Evolutionary conservation across 352 stramenopile genomes (phyloP), one percentile per base, ranked within the genome.

Genomic region (Pseudoperonospora humuli): DNA sequence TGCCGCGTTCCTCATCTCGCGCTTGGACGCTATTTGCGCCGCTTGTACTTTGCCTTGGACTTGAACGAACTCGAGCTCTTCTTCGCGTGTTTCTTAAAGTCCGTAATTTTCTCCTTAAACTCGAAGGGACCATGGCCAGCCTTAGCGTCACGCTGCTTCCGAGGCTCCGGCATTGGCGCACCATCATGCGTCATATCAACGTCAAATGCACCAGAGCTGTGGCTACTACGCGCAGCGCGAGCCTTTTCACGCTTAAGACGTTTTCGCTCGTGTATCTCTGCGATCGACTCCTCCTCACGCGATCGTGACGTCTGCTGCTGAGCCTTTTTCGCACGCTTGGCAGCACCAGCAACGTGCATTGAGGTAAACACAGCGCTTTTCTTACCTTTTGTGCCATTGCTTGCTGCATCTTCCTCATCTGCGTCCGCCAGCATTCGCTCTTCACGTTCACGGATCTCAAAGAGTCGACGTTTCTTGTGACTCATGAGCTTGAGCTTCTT

Each of bases 21-120:
- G n/a, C n/a, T n/a, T n/a, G n/a, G n/a, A n/a, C n/a, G n/a, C 58
- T 75, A 81, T 75, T 85, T 76, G 62, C 81, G 74, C 52, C 81
- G 78, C 43, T 85, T 86, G 77, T 84, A 96, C 41, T 84, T 83
- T 38, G 60, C 37, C 67, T 96, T 95, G 50, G 83, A 95, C 69
- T 97, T 97, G 64, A 97, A 97, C 28, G 78, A 66, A 41, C 65
- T 75, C 28, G 66, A 69, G 15, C 75, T 67, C 59, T 89, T 87
- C 69, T 96, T 96, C 19, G 80, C 77, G 46, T 94, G 73, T 61
- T 91, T 93, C 66, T 93, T 91, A 45, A 72, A 85, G 59, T 83
- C 73, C 56, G 84, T 95, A 59, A 95, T 93, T 48, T 93, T 93
- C 70, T 94, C 77, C 61, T 95, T 94, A 60, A 91, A 92, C 57